A percentile compares a stretch with the other conserved stretches of the same genome.
These are phyloP conservation scores for Hydrangea macrophylla DNA, from an alignment of 148 eudicot species.

Conservation along the genomic window DNA sequence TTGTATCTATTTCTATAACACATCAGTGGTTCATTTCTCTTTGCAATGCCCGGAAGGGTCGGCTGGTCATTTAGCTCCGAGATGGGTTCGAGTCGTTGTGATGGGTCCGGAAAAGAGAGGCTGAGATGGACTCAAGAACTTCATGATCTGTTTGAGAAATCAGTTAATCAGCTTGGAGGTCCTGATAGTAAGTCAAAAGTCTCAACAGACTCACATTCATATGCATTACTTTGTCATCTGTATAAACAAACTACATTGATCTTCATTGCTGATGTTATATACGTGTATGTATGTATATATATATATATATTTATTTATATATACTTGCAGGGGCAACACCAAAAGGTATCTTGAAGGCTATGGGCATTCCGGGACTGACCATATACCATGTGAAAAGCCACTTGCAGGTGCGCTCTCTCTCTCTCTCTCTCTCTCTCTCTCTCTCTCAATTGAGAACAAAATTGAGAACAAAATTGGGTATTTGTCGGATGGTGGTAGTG, in stretches of 20 bases:
- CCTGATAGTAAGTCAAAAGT: slow-evolving; percentile 49
- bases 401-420: slow-evolving; percentile 29
- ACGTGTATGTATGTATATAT: background rate
- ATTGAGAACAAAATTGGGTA: background rate
- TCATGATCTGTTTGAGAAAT: slow-evolving; percentile 44
- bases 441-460: background rate
- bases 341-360: slow-evolving; percentile 43
- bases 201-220: too few relatives aligned
- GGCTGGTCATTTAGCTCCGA: slow-evolving; percentile 11
- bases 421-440: background rate
- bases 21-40: background rate
- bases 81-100: slow-evolving; percentile 30
- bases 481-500: background rate
- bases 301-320: background rate
- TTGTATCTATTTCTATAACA: slow-evolving; percentile 3
- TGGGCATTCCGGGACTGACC: slow-evolving; percentile 40
- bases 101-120: slow-evolving; percentile 35
- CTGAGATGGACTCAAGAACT: slow-evolving; percentile 43
- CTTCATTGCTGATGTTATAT: background rate
- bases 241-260: background rate
- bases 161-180: slow-evolving; percentile 49
- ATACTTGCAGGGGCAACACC: slow-evolving; percentile 45
- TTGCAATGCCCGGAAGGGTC: slow-evolving; percentile 15
- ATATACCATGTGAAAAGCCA: slow-evolving; percentile 53
- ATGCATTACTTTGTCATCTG: too few relatives aligned